These are phyloP conservation scores for Pichia phayaonensis DNA, from an alignment of 805 yeast genomes.

Conservation along the genomic window DNA sequence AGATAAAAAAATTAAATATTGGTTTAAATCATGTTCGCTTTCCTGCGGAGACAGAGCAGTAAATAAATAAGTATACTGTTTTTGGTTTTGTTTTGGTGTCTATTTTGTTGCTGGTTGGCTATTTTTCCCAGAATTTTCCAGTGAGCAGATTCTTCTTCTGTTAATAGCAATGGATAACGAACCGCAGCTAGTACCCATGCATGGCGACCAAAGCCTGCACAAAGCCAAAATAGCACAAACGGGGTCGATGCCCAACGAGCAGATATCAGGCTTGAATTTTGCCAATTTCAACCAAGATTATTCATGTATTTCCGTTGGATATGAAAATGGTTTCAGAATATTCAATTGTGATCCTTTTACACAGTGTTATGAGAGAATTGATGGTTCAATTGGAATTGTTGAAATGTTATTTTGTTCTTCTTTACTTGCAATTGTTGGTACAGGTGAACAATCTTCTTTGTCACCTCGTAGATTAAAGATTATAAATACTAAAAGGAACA, in stretches of 20 bases:
- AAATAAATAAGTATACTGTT: too few species aligned
- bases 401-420: constrained; percentile 92
- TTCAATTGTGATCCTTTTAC: constrained; percentile 89
- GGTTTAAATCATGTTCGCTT: not conserved
- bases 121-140: not conserved
- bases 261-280: constrained; percentile 25
- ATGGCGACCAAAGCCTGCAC: not conserved
- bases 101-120: not conserved
- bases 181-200: not conserved
- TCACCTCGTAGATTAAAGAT: constrained; percentile 83
- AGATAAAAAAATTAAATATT: not conserved
- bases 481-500: constrained; percentile 64
- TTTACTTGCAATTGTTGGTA: constrained; percentile 74
- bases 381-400: constrained; percentile 60
- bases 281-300: constrained; percentile 83
- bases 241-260: not conserved
- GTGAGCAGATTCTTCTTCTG: too few species aligned
- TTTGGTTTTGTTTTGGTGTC: not conserved
- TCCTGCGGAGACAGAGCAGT: not conserved
- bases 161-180: not conserved
- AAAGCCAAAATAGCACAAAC: not conserved
- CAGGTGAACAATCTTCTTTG: constrained; percentile 64
- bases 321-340: constrained; percentile 59
- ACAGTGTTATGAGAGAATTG: constrained; percentile 45
- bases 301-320: constrained; percentile 71